These are phyloP conservation scores for Rosa rugosa DNA, from an alignment of 306 rosid genomes.

Conservation along the genomic window DNA sequence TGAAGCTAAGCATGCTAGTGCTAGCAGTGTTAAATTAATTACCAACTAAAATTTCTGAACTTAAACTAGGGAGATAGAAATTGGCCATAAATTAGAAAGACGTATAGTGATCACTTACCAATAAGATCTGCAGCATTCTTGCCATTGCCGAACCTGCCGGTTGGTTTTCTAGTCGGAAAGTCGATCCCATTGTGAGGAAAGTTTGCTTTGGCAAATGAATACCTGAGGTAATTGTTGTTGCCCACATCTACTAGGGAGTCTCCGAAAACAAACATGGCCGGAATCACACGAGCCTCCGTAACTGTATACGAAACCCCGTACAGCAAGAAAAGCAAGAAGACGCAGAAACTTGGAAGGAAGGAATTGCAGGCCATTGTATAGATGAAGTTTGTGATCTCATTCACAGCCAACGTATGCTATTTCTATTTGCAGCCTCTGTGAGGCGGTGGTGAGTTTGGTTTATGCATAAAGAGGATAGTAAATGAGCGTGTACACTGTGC, in stretches of 20 bases:
- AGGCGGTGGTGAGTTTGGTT: conserved; percentile 5
- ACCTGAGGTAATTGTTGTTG: conserved; percentile 40
- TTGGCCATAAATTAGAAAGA: background rate
- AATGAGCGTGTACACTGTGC: background rate
- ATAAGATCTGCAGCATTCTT: conserved; percentile 74
- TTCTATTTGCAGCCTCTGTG: background rate
- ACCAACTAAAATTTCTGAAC: background rate
- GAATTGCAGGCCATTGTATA: conserved; percentile 1
- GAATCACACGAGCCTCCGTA: conserved; percentile 24
- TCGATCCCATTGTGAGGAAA: conserved; percentile 66
- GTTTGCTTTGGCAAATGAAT: conserved; percentile 45
- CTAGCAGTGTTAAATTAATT: background rate
- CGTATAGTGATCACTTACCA: conserved; percentile 30
- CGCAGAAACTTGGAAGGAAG: background rate
- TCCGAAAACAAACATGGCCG: conserved; percentile 42
- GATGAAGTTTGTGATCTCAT: background rate
- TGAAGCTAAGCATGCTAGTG: background rate
- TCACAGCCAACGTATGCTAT: background rate
- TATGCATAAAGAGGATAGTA: background rate
- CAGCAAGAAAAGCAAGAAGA: background rate
- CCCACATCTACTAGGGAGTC: conserved; percentile 50
- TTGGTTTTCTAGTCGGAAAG: conserved; percentile 54
- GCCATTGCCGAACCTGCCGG: conserved; percentile 73
- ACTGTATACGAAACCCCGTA: background rate
- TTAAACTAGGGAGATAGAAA: background rate